Percentiles rank a stretch among this genome's conserved stretches.
Conservation (phyloP, 2,329 filamentous ascomycete species). For the Aureobasidium sp. region DNA sequence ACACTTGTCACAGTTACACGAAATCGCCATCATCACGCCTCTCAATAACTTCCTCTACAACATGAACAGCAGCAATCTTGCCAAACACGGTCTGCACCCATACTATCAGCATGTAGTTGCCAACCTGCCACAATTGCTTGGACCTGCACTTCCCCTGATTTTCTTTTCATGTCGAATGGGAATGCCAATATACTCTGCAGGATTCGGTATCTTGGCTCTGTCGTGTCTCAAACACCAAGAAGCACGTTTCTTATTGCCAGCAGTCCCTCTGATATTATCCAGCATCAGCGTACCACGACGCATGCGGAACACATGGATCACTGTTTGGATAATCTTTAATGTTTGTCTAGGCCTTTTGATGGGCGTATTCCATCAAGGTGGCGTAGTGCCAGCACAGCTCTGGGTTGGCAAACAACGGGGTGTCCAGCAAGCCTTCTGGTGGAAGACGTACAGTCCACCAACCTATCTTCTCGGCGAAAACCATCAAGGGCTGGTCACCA, state of each 20-base stretch:
- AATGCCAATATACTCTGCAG: constrained; percentile 60
- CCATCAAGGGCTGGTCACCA: constrained; percentile 60
- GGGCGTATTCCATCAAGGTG: constrained; percentile 76
- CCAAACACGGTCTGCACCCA: constrained; percentile 45
- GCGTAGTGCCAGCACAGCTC: constrained; percentile 65
- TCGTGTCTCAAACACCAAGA: constrained; percentile 74
- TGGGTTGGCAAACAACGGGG: constrained; percentile 61
- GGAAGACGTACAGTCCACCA: constrained; percentile 78
- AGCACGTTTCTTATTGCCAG: constrained; percentile 67
- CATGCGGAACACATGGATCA: constrained; percentile 42
- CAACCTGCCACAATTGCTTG: constrained; percentile 45
- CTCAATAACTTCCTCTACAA: constrained; percentile 47
- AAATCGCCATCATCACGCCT: constrained; percentile 42
- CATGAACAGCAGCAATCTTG: constrained; percentile 38
- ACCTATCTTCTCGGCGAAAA: constrained; percentile 72
- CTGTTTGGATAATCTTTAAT: constrained; percentile 62
- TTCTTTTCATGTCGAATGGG: constrained; percentile 45
- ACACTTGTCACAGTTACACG: constrained; percentile 55
- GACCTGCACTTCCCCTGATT: constrained; percentile 40
- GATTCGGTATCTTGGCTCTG: constrained; percentile 61
- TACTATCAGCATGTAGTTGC: constrained; percentile 42
- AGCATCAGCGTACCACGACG: constrained; percentile 59
- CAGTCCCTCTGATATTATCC: constrained; percentile 67
- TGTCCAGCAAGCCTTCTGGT: constrained; percentile 66
- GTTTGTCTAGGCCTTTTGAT: constrained; percentile 58